These are phyloP conservation scores for Phytophthora kernoviae DNA, from an alignment of 352 stramenopile species.

Conservation along the genomic window DNA sequence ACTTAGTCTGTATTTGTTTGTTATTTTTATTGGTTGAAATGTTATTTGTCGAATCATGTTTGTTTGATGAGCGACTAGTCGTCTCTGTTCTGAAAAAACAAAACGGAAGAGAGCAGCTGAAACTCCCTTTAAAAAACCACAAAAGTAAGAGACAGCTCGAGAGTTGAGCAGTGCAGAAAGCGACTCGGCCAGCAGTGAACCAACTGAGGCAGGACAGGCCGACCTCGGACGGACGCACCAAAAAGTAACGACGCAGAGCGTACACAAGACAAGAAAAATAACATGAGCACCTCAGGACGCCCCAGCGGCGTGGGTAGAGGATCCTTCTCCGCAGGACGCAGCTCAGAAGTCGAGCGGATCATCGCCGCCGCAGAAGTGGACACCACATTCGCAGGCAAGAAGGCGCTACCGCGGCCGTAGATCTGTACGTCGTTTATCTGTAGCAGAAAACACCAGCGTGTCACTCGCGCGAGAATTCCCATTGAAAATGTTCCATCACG, in stretches of 20 bases:
- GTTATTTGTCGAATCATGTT: no score
- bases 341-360: constrained; percentile 84
- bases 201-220: not conserved
- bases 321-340: constrained; percentile 56
- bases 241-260: constrained; percentile 1
- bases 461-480: constrained; percentile 1
- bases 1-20: no score
- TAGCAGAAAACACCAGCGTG: no score
- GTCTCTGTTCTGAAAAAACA: no score
- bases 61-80: no score
- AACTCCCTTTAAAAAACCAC: no score
- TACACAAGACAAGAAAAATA: constrained; percentile 3
- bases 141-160: not conserved
- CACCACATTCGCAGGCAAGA: constrained; percentile 83
- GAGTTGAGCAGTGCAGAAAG: not conserved
- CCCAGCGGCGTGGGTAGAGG: constrained; percentile 37
- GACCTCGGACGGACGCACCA: no score
- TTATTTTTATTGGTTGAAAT: no score
- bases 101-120: no score
- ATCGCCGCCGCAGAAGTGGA: constrained; percentile 80
- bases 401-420: constrained; percentile 73
- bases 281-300: constrained; percentile 40
- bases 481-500: no score
- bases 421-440: constrained; percentile 59
- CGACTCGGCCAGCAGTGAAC: not conserved